Base-by-base conservation (phyloP, 1,139 yeast genomes). In the Hanseniaspora sp. region DNA sequence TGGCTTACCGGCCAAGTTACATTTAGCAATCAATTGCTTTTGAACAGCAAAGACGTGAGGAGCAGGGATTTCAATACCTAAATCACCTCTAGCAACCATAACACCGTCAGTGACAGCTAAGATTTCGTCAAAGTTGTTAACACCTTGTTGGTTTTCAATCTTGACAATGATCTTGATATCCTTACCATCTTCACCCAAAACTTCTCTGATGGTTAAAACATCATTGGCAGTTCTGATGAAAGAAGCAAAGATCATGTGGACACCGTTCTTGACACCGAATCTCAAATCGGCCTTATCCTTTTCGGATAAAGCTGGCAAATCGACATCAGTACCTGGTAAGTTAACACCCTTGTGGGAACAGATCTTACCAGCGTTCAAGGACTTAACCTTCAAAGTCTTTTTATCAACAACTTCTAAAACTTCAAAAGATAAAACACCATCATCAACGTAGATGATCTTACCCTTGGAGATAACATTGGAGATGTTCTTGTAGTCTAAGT, bases 41-140 rank as follows among this genome's bases (percentile, higher is more conserved):
- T 92, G 99, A 64, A 90, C 97, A 67, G 94, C 92, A 71, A 92
- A 88, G 60, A 92, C 99, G 78, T 90, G 95, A 61, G 96, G 94
- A 62, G 98, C 97, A 63, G 98, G 98, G 68, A 92, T 92, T 78
- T 92, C 99, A 69, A 92, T 92, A 79, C 99, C 99, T 69, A 92
- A 80, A 72, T 94, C 98, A 79, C 98, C 99, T 76, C 99, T 83
- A 67, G 99, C 99, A 70, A 92, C 97, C 98, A 92, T 92, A 69
- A 92, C 96, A 79, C 97, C 99, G 71, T 94, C 98, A 60, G 98
- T 92, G 72, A 83, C 95, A 66, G 71, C 72, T 71, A 92, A 82
- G 69, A 92, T 92, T 60, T 87, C 96, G 72, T 92, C 98, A 71
- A 92, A 92, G 82, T 92, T 92, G 83, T 92, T 88, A 68, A 92